Percentiles rank a stretch among this genome's conserved stretches.
Evolutionary conservation across 805 yeast species (phyloP).

Genomic region (Zygotorulaspora chibaensis): DNA sequence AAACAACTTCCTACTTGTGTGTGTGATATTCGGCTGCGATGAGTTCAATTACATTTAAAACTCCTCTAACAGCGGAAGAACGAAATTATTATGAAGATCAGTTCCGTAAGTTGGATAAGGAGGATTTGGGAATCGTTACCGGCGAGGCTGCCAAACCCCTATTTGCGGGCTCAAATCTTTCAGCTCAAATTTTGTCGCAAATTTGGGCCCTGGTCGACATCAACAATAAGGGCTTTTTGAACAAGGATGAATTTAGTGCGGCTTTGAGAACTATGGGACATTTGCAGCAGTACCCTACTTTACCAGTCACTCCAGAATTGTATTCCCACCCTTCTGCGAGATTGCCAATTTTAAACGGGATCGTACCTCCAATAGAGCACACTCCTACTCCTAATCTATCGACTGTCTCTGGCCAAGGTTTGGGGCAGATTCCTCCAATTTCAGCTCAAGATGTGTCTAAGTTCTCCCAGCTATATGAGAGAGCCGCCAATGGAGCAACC

Average conservation of each 20-base stretch:
- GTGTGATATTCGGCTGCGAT: conserved; percentile 7
- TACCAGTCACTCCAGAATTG: conserved; percentile 45
- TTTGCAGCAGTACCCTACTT: conserved; percentile 59
- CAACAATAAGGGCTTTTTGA: conserved; percentile 79
- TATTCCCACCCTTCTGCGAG: conserved; percentile 26
- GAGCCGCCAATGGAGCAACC: conserved; percentile 47
- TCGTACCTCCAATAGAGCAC: conserved; percentile 59
- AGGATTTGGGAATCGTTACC: conserved; percentile 72
- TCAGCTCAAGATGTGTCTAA: conserved; percentile 54
- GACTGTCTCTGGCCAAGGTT: conserved; percentile 1
- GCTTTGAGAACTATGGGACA: conserved; percentile 90
- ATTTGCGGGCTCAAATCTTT: conserved; percentile 79
- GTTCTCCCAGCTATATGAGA: conserved; percentile 69
- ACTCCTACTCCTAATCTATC: conserved; percentile 15
- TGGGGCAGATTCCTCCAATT: conserved; percentile 46
- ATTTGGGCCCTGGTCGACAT: conserved; percentile 94
- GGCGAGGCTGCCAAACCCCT: conserved; percentile 83
- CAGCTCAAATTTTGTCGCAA: conserved; percentile 75
- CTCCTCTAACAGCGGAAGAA: conserved; percentile 65
- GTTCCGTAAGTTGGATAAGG: conserved; percentile 76
- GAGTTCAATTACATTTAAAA: conserved; percentile 30
- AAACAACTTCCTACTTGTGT: neutral
- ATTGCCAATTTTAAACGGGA: conserved; percentile 45
- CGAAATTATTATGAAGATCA: conserved; percentile 65
- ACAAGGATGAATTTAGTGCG: conserved; percentile 71